A percentile compares a stretch with the other conserved stretches of the same genome.
Conservation (phyloP, 2,329 filamentous ascomycete genomes). For the Orbilia oligospora region DNA sequence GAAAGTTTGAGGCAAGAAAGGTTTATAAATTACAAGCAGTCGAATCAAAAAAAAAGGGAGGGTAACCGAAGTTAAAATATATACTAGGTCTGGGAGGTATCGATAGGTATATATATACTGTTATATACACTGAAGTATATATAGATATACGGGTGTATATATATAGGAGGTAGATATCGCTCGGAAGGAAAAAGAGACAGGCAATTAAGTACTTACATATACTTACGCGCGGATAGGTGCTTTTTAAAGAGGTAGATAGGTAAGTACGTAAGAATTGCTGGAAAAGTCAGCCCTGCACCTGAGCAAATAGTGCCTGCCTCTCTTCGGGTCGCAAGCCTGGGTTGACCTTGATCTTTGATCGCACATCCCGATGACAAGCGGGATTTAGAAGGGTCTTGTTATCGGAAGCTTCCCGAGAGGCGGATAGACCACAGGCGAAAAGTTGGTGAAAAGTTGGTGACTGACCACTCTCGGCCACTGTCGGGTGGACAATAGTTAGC, state of each 20-base stretch:
- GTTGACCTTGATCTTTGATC: slow-evolving; percentile 20
- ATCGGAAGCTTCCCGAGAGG: slow-evolving; percentile 59
- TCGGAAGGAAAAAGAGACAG: slow-evolving; percentile 9
- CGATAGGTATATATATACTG: too few species aligned
- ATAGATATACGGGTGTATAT: too few species aligned
- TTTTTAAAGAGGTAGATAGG: too few species aligned
- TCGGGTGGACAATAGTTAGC: slow-evolving; percentile 27
- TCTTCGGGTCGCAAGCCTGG: slow-evolving; percentile 20
- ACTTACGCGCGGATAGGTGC: too few species aligned
- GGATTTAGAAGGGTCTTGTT: slow-evolving; percentile 44
- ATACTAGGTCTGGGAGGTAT: too few species aligned
- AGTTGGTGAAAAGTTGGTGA: slow-evolving; percentile 27
- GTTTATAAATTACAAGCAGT: neutral
- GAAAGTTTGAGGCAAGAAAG: neutral
- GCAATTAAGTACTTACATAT: neutral
- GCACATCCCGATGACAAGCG: slow-evolving; percentile 54
- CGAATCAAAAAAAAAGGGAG: neutral
- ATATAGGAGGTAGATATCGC: slow-evolving; percentile 5
- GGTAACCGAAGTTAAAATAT: neutral
- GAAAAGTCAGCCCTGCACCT: neutral
- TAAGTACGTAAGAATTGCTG: neutral
- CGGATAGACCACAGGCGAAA: slow-evolving; percentile 26
- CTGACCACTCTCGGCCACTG: slow-evolving; percentile 24
- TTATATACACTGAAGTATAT: too few species aligned
- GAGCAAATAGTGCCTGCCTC: slow-evolving; percentile 18